Base-by-base conservation (phyloP, 2,329 filamentous ascomycete species). In the Xylaria sp. region DNA sequence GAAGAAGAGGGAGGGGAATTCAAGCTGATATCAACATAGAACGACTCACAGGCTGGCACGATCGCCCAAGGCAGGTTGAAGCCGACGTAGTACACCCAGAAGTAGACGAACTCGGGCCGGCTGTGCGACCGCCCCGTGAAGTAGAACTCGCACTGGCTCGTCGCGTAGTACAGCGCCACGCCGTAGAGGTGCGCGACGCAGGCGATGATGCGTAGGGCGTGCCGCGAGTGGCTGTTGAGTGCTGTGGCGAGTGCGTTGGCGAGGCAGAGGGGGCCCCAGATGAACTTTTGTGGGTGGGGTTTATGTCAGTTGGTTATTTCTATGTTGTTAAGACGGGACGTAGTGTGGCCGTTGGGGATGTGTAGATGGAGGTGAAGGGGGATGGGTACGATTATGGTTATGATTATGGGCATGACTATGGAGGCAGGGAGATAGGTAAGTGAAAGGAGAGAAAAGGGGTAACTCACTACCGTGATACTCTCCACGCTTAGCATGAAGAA, bases 401-500 rank as follows among this genome's bases (percentile, higher is more conserved):
- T n/a, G n/a, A n/a, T n/a, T n/a, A n/a, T n/a, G n/a, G n/a, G n/a
- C n/a, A n/a, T n/a, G n/a, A n/a, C n/a, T n/a, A n/a, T n/a, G n/a
- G n/a, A n/a, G n/a, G n/a, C n/a, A n/a, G 25, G 25, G 13, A 13
- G 15, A 55, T 7, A 10, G 5, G 44, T 9, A 60, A 15, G n/a
- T 52, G 23, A 2, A 25, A 25, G 23, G 23, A n/a, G 9, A 23
- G 10, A 20, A 52, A 39, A 39, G 50, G 34, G n/a, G 12, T 8
- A 54, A 25, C n/a, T 76, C 82, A 94, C 92, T 51, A 90, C 90
- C 1, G 94, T 97, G 71, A 97, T 89, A 20, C 87, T 89, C 84
- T 97, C 94, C 80, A 97, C 91, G 79, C 92, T 94, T n/a, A 97
- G 84, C 74, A 96, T 94, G 76, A 97, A 94, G 1, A 91, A 87